phyloP scores from a whole-genome alignment of 305 asterid species.

The Ajuga reptans region DNA sequence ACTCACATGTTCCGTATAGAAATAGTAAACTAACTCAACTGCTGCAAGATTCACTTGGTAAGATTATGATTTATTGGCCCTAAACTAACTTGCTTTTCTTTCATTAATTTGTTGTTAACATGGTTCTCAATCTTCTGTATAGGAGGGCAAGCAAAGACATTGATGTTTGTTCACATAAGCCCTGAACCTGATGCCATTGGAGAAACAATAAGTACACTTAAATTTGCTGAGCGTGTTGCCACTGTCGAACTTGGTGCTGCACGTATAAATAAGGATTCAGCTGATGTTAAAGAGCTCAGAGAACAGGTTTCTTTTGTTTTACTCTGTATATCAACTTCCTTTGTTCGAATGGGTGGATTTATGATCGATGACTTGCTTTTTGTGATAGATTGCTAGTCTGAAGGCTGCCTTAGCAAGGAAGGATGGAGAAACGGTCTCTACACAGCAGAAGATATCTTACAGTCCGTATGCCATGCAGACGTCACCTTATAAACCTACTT shows the following conservation, averaged over 20 bases:
- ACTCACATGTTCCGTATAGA: constrained; percentile 77
- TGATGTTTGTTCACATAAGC: constrained; percentile 95
- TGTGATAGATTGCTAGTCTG: constrained; percentile 57
- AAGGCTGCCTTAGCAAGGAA: constrained; percentile 74
- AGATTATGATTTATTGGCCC: constrained; percentile 6
- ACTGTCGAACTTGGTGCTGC: constrained; percentile 99
- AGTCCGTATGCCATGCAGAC: constrained; percentile 45
- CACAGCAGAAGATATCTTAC: constrained; percentile 39
- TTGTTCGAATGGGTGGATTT: neutral
- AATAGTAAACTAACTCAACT: constrained; percentile 96
- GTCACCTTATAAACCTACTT: constrained; percentile 33
- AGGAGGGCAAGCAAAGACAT: constrained; percentile 98
- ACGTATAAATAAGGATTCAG: constrained; percentile 70
- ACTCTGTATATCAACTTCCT: neutral
- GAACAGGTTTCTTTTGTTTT: constrained; percentile 54
- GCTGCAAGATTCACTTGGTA: constrained; percentile 98
- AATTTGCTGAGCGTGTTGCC: constrained; percentile 97
- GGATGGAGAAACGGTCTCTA: constrained; percentile 45
- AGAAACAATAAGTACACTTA: constrained; percentile 86
- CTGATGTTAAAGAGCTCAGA: constrained; percentile 84
- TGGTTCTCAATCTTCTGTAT: constrained; percentile 3
- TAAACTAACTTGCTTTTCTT: constrained; percentile 2
- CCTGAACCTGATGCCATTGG: constrained; percentile 87
- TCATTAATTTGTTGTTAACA: neutral
- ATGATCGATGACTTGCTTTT: constrained; percentile 11